A percentile compares a stretch with the other conserved stretches of the same genome.
Evolutionary conservation across 768 basidiomycete species (phyloP).

Genomic region (Russula dissimulans): DNA sequence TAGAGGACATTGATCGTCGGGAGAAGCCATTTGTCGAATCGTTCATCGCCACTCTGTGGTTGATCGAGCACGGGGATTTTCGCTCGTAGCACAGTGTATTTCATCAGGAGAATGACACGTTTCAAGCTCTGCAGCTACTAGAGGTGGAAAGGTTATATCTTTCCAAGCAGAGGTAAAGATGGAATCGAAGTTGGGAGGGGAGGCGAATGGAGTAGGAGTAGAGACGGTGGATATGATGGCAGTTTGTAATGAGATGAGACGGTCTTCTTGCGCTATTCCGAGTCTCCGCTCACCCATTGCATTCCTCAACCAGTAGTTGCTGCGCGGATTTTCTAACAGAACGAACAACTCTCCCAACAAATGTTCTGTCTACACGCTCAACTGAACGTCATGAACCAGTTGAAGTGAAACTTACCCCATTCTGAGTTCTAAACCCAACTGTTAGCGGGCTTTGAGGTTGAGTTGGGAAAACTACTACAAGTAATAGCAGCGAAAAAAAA

Average conservation of each 20-base stretch:
- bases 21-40: neutral
- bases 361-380: too few species aligned
- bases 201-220: neutral
- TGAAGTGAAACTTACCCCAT: too few species aligned
- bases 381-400: too few species aligned
- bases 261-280: too few species aligned
- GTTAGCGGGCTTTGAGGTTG: too few species aligned
- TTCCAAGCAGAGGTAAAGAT: neutral
- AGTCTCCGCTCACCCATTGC: too few species aligned
- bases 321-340: too few species aligned
- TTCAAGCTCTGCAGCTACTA: neutral
- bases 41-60: neutral
- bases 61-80: neutral
- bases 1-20: neutral
- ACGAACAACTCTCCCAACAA: too few species aligned
- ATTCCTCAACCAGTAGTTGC: too few species aligned
- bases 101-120: neutral
- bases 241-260: too few species aligned
- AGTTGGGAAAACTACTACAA: too few species aligned
- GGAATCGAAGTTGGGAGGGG: neutral
- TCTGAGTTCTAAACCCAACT: too few species aligned
- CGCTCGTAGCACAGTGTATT: neutral
- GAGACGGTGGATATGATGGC: neutral
- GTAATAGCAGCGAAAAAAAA: neutral
- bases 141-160: neutral